A percentile compares a stretch with the other conserved stretches of the same genome.
Evolutionary conservation across 2,329 filamentous ascomycete genomes (phyloP).

Genomic region (Taxawa tesnikishii): DNA sequence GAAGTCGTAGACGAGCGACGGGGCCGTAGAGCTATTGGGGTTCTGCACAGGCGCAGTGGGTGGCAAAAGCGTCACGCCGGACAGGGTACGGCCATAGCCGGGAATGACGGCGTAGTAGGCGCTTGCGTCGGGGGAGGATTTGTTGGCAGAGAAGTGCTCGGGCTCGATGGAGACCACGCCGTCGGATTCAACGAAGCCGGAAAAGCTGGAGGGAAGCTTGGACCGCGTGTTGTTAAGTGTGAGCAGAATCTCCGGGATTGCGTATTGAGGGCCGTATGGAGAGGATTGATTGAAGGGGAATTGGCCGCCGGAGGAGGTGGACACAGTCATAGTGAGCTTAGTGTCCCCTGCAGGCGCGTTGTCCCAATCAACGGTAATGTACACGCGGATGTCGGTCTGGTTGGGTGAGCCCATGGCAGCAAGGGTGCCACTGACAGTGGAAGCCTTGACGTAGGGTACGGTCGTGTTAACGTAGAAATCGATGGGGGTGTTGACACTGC

Average conservation of each 20-base stretch:
- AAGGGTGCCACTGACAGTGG: slow-evolving; percentile 37
- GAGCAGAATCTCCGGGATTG: slow-evolving; percentile 35
- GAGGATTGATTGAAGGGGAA: slow-evolving; percentile 1
- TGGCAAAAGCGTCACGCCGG: slow-evolving; percentile 45
- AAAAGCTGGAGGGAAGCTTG: slow-evolving; percentile 41
- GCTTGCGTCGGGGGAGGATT: slow-evolving; percentile 10
- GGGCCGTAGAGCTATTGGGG: slow-evolving; percentile 31
- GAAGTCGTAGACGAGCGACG: slow-evolving; percentile 47
- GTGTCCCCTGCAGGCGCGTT: slow-evolving; percentile 10
- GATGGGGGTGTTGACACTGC: slow-evolving; percentile 42
- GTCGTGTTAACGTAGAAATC: slow-evolving; percentile 37
- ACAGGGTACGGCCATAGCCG: slow-evolving; percentile 45
- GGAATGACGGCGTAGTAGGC: slow-evolving; percentile 39
- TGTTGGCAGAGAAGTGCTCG: slow-evolving; percentile 16
- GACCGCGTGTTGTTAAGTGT: slow-evolving; percentile 39
- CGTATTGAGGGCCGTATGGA: slow-evolving; percentile 26
- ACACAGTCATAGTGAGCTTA: slow-evolving; percentile 33
- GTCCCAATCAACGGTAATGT: slow-evolving; percentile 45
- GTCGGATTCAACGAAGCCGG: slow-evolving; percentile 52
- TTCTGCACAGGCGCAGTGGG: slow-evolving; percentile 38
- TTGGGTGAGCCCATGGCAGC: slow-evolving; percentile 23
- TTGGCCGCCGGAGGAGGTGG: slow-evolving; percentile 24
- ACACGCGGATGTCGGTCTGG: slow-evolving; percentile 39
- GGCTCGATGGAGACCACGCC: slow-evolving; percentile 22
- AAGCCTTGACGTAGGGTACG: slow-evolving; percentile 38